Evolutionary conservation across 768 basidiomycete species (phyloP).

Genomic region (Agaricus bisporus): DNA sequence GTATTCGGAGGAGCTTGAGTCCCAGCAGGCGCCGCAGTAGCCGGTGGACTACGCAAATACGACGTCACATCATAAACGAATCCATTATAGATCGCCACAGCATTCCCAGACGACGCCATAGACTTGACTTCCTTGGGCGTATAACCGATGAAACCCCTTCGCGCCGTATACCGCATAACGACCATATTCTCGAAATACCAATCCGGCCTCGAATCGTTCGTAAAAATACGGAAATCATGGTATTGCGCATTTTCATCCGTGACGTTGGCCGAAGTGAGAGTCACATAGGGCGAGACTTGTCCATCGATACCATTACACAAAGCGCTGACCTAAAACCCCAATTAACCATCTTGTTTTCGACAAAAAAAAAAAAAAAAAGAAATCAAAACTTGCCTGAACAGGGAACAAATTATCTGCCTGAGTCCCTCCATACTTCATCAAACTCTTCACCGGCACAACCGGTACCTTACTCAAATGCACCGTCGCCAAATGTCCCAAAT

Average conservation of each 20-base stretch:
- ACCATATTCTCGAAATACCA: conserved; percentile 99
- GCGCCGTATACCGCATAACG: conserved; percentile 81
- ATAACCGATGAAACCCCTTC: conserved; percentile 84
- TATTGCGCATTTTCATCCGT: conserved; percentile 75
- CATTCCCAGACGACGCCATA: conserved; percentile 54
- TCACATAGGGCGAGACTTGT: conserved; percentile 77
- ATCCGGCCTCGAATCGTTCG: conserved; percentile 88
- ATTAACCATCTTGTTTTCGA: background rate
- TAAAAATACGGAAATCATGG: conserved; percentile 91
- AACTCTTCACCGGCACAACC: conserved; percentile 67
- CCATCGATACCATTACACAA: conserved; percentile 86
- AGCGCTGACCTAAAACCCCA: conserved; percentile 64
- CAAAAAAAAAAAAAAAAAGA: background rate
- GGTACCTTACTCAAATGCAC: conserved; percentile 63
- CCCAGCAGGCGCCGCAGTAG: conserved; percentile 41
- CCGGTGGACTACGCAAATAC: conserved; percentile 71
- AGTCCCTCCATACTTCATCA: conserved; percentile 81
- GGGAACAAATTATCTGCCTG: conserved; percentile 81
- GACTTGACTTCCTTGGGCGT: conserved; percentile 69
- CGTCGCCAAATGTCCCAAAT: conserved; percentile 61
- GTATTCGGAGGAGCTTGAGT: conserved; percentile 31
- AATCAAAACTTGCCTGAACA: conserved; percentile 60
- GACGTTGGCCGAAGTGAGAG: conserved; percentile 70
- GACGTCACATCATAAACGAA: conserved; percentile 83
- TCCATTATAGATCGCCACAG: conserved; percentile 83